A percentile compares a stretch with the other conserved stretches of the same genome.
Conservation (phyloP, 192 early-diverging fungal genomes). For the Phycomyces blakesleeanus region DNA sequence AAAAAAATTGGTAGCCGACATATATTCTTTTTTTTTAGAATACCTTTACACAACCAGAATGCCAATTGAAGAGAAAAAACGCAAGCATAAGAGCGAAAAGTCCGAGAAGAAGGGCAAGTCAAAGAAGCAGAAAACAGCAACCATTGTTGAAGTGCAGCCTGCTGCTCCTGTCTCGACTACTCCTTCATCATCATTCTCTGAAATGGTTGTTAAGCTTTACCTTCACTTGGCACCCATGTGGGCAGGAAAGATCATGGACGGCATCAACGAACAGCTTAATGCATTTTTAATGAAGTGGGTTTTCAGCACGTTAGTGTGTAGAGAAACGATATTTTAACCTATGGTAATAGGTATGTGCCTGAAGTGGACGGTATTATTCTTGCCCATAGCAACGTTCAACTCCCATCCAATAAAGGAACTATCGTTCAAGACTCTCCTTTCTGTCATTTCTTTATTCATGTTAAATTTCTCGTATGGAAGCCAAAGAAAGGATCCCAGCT, state of each 20-base stretch:
- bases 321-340: slow-evolving; percentile 4
- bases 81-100: slow-evolving; percentile 26
- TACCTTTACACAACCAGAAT: slow-evolving; percentile 6
- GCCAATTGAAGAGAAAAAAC: slow-evolving; percentile 24
- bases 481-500: slow-evolving; percentile 63
- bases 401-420: slow-evolving; percentile 54
- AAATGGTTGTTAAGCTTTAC: slow-evolving; percentile 39
- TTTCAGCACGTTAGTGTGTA: not conserved
- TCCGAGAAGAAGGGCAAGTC: slow-evolving; percentile 7
- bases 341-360: slow-evolving; percentile 63
- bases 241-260: slow-evolving; percentile 48
- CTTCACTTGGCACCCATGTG: slow-evolving; percentile 68
- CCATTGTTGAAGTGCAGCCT: slow-evolving; percentile 8
- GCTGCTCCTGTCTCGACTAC: not conserved
- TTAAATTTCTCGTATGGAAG: slow-evolving; percentile 71
- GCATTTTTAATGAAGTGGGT: slow-evolving; percentile 66
- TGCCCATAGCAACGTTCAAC: slow-evolving; percentile 67
- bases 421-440: slow-evolving; percentile 84
- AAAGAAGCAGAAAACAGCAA: not conserved
- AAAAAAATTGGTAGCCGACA: not conserved
- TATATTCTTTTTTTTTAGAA: not conserved
- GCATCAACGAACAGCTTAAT: slow-evolving; percentile 61
- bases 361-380: slow-evolving; percentile 86
- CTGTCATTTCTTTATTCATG: slow-evolving; percentile 70
- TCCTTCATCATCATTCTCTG: slow-evolving; percentile 25